Percentiles rank a stretch among this genome's conserved stretches.
Conservation (phyloP, 768 basidiomycete species). For the Tylopilus intermedius region DNA sequence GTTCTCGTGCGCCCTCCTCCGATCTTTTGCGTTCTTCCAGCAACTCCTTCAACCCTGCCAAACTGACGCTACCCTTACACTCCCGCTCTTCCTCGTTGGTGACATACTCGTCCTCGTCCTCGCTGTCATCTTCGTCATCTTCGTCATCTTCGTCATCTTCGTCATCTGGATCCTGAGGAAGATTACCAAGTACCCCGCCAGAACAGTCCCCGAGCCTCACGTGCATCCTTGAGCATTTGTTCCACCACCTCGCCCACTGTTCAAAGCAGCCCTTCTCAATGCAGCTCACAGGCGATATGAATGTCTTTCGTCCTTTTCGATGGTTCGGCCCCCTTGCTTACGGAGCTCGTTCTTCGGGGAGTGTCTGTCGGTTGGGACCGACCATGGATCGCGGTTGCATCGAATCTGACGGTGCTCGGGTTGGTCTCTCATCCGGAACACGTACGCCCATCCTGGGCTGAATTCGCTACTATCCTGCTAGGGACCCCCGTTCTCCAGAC, state of each 20-base stretch:
- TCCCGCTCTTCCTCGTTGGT: constrained; percentile 32
- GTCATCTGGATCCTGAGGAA: constrained; percentile 18
- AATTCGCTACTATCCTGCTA: no score
- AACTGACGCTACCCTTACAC: constrained; percentile 21
- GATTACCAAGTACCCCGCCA: no score
- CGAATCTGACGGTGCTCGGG: no score
- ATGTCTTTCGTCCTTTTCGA: no score
- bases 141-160: constrained; percentile 16
- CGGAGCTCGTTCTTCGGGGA: no score
- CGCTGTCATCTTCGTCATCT: constrained; percentile 31
- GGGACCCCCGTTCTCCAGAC: no score
- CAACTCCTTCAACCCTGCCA: constrained; percentile 49
- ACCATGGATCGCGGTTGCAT: no score
- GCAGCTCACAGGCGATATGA: no score
- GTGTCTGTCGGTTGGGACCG: no score
- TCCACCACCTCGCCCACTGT: constrained; percentile 72
- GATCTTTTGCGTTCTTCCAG: constrained; percentile 50
- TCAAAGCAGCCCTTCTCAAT: constrained; percentile 32
- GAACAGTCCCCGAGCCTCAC: background rate
- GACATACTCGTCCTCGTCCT: constrained; percentile 28
- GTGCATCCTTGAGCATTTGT: constrained; percentile 41
- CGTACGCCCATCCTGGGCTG: no score
- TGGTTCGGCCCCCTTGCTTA: no score
- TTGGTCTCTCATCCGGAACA: no score
- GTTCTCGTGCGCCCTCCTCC: constrained; percentile 29